phyloP scores from a whole-genome alignment of 305 asterid genomes.

The Ilex paraguariensis region DNA sequence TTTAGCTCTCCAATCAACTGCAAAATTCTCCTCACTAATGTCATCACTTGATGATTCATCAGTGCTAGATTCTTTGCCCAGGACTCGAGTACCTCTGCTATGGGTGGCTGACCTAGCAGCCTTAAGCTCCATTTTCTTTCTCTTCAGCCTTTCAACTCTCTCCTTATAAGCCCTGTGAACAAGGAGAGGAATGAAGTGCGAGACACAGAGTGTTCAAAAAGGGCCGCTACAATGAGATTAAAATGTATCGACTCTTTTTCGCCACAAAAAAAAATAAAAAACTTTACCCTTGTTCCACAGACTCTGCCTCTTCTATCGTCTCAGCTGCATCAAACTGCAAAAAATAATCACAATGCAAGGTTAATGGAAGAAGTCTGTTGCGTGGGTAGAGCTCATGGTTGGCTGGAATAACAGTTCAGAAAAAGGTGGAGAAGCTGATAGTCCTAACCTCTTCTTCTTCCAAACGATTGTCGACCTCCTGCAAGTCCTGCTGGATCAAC shows the following conservation, averaged over 20 bases:
- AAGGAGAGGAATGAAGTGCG: too few species aligned
- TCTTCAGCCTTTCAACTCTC: conserved; percentile 65
- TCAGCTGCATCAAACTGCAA: conserved; percentile 92
- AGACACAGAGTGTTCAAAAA: too few species aligned
- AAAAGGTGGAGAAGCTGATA: conserved; percentile 10
- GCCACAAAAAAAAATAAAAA: conserved; percentile 7
- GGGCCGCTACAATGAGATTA: conserved; percentile 9
- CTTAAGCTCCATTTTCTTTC: conserved; percentile 68
- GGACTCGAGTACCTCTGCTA: conserved; percentile 31
- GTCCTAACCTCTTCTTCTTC: conserved; percentile 91
- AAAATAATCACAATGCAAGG: conserved; percentile 14
- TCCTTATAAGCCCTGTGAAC: conserved; percentile 51
- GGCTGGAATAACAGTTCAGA: conserved; percentile 6
- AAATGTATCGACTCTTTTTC: conserved; percentile 1
- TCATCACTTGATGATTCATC: conserved; percentile 66
- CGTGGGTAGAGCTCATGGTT: background rate
- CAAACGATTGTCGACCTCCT: conserved; percentile 72
- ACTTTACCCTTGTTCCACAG: conserved; percentile 76
- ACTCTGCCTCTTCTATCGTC: conserved; percentile 78
- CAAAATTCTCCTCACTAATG: conserved; percentile 46
- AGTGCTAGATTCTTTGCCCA: conserved; percentile 26
- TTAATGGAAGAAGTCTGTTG: conserved; percentile 12
- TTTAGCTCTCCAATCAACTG: conserved; percentile 93
- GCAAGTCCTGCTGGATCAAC: conserved; percentile 77
- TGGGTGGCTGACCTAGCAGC: conserved; percentile 47